Conservation (phyloP, 257 asterid genomes). For the Solanum ossicruentum region DNA sequence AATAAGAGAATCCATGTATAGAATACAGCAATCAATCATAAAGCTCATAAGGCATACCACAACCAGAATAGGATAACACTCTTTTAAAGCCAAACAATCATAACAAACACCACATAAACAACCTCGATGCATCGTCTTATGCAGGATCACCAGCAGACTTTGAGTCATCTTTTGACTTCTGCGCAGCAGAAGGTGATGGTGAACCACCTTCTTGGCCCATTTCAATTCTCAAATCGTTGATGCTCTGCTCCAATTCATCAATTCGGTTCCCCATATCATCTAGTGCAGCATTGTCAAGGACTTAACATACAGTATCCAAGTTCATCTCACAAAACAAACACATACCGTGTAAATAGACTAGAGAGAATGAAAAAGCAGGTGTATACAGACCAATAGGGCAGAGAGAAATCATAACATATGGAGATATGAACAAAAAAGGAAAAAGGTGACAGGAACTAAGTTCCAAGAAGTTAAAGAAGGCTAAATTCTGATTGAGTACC, state of each 20-base stretch:
- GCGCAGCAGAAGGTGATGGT: conserved; percentile 56
- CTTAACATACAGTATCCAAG: background rate
- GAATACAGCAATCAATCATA: background rate
- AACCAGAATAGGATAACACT: background rate
- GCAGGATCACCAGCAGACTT: conserved; percentile 43
- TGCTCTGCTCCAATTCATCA: conserved; percentile 84
- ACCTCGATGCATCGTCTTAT: background rate
- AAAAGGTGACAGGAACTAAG: background rate
- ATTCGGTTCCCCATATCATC: conserved; percentile 92
- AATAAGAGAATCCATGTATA: background rate
- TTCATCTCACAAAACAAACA: background rate
- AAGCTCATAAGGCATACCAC: background rate
- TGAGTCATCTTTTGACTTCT: conserved; percentile 40
- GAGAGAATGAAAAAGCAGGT: background rate
- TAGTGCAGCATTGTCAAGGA: conserved; percentile 51
- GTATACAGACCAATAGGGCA: background rate
- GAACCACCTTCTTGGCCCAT: conserved; percentile 84
- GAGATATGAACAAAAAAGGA: background rate
- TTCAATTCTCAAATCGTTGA: conserved; percentile 71
- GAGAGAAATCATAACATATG: background rate
- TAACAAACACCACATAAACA: background rate
- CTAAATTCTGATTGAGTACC: background rate
- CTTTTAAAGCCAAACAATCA: background rate
- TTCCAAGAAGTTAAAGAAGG: background rate
- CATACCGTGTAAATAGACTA: background rate